A percentile compares a stretch with the other conserved stretches of the same genome.
Conservation (phyloP, 2,329 filamentous ascomycete species). For the Proliferodiscus dingleyae region DNA sequence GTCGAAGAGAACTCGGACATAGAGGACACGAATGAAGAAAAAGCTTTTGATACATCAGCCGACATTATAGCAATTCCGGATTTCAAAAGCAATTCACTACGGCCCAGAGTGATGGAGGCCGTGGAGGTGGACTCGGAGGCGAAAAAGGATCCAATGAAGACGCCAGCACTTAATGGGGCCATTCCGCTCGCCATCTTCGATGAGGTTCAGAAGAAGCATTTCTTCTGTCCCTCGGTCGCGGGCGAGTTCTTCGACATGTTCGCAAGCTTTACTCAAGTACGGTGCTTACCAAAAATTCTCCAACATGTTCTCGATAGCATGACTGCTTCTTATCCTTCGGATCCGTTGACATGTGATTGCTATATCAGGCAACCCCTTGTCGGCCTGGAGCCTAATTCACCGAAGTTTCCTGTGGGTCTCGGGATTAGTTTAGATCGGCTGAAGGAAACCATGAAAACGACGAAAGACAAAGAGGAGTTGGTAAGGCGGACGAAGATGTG, state of each 20-base stretch:
- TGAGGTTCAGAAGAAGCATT: slow-evolving; percentile 72
- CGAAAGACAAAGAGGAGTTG: slow-evolving; percentile 42
- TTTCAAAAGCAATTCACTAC: slow-evolving; percentile 37
- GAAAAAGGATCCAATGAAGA: slow-evolving; percentile 40
- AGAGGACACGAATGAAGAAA: slow-evolving; percentile 38
- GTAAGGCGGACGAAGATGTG: slow-evolving; percentile 47
- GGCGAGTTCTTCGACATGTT: slow-evolving; percentile 80
- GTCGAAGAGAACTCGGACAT: slow-evolving; percentile 41
- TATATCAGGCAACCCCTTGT: slow-evolving; percentile 66
- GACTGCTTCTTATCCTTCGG: slow-evolving; percentile 52
- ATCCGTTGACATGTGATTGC: slow-evolving; percentile 63
- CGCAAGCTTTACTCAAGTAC: slow-evolving; percentile 60
- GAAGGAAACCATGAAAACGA: slow-evolving; percentile 43
- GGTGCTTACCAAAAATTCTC: slow-evolving; percentile 61
- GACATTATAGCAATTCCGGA: slow-evolving; percentile 52
- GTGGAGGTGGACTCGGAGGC: slow-evolving; percentile 51
- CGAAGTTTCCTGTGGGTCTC: slow-evolving; percentile 69
- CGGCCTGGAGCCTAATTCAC: slow-evolving; percentile 56
- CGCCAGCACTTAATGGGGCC: slow-evolving; percentile 84
- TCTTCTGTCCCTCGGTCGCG: slow-evolving; percentile 60
- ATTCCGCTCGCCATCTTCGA: slow-evolving; percentile 93
- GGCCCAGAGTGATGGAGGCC: slow-evolving; percentile 40
- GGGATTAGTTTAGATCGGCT: slow-evolving; percentile 60
- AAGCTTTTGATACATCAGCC: slow-evolving; percentile 37
- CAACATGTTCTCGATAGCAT: slow-evolving; percentile 69